phyloP scores from a whole-genome alignment of 2,329 filamentous ascomycete species.

The Endoconidiophora polonica region DNA sequence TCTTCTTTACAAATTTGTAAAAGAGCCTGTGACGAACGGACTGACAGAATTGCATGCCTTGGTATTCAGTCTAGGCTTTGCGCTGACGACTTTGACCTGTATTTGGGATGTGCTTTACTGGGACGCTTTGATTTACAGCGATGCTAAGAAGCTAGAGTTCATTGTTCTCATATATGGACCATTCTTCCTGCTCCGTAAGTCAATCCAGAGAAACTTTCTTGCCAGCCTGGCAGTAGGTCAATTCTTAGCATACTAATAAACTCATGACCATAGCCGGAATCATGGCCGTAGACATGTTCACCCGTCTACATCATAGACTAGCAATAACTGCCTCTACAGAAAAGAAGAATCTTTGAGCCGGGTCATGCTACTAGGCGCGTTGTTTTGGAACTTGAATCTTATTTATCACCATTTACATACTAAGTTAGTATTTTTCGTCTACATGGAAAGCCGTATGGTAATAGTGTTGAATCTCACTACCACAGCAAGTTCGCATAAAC shows the following conservation, averaged over 20 bases:
- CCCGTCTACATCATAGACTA: constrained; percentile 30
- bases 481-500: too few species aligned
- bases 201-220: background rate
- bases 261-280: constrained; percentile 24
- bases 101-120: constrained; percentile 33
- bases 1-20: constrained; percentile 26
- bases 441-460: too few species aligned
- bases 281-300: constrained; percentile 38
- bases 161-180: constrained; percentile 34
- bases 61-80: constrained; percentile 34
- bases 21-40: constrained; percentile 14
- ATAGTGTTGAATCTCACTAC: too few species aligned
- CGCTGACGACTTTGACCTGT: constrained; percentile 34
- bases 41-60: constrained; percentile 34
- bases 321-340: constrained; percentile 15
- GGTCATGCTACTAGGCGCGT: too few species aligned
- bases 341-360: constrained; percentile 9
- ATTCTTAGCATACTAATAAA: background rate
- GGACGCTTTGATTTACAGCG: constrained; percentile 28
- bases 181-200: constrained; percentile 37
- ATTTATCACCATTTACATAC: too few species aligned
- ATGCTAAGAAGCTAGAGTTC: constrained; percentile 28
- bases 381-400: too few species aligned
- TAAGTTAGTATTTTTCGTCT: too few species aligned
- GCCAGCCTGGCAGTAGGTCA: background rate